Conservation (phyloP, 352 stramenopile genomes). For the Pythium diclinum region DNA sequence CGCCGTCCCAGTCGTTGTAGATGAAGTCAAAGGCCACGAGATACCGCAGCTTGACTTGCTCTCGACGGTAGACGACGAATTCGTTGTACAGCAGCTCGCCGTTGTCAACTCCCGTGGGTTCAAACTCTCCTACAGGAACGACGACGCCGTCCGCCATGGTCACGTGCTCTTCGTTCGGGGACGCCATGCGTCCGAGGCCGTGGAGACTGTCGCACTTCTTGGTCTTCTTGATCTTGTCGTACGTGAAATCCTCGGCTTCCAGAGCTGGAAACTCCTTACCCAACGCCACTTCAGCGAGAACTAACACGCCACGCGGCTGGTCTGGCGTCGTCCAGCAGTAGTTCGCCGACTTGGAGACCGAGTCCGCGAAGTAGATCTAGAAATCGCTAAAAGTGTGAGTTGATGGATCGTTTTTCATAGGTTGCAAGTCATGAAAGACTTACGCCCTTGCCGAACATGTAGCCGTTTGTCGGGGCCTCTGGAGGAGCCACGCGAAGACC, state of each 20-base stretch:
- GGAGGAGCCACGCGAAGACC: conserved; percentile 77
- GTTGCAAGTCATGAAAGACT: conserved; percentile 5
- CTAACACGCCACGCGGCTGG: conserved; percentile 55
- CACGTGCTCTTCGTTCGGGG: conserved; percentile 39
- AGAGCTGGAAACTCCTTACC: conserved; percentile 44
- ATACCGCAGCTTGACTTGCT: conserved; percentile 67
- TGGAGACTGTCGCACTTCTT: conserved; percentile 49
- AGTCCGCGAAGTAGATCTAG: conserved; percentile 86
- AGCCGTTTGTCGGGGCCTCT: conserved; percentile 74
- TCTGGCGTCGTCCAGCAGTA: conserved; percentile 78
- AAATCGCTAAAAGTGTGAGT: conserved; percentile 1
- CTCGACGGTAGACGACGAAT: conserved; percentile 67
- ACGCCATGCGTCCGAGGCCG: conserved; percentile 54
- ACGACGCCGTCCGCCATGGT: conserved; percentile 49
- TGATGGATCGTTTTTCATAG: too few relatives aligned
- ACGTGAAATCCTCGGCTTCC: conserved; percentile 53
- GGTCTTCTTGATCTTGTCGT: conserved; percentile 35
- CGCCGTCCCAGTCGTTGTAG: conserved; percentile 32
- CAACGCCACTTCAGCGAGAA: conserved; percentile 65
- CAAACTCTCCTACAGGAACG: conserved; percentile 55
- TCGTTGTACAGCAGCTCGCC: conserved; percentile 72
- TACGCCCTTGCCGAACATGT: conserved; percentile 87
- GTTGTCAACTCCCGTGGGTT: conserved; percentile 37
- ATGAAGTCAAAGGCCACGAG: conserved; percentile 52
- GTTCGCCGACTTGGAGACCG: conserved; percentile 73